These are phyloP conservation scores for Mitragyna speciosa DNA, from an alignment of 257 asterid genomes.

Conservation along the genomic window DNA sequence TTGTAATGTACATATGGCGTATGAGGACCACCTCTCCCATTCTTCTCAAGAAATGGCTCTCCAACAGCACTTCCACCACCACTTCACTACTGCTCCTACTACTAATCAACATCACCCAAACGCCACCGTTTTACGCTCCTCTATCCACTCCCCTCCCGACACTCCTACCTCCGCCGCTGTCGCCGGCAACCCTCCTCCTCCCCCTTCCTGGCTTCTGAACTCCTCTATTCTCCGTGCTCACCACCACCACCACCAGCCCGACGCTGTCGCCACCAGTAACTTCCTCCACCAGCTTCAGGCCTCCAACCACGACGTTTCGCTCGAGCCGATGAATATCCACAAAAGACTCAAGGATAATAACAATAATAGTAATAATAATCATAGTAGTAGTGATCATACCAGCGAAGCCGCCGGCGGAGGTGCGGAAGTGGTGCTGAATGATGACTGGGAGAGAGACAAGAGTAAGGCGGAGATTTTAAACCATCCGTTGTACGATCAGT, in stretches of 20 bases:
- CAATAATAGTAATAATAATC: background rate
- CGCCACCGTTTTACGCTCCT: constrained; percentile 27
- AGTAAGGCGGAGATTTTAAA: constrained; percentile 77
- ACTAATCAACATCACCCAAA: constrained; percentile 3
- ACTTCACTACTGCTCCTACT: constrained; percentile 6
- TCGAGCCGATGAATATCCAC: constrained; percentile 26
- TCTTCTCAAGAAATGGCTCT: constrained; percentile 37
- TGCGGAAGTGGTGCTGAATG: constrained; percentile 19
- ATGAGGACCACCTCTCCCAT: constrained; percentile 44
- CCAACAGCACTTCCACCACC: constrained; percentile 16
- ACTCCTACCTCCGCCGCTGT: constrained; percentile 30
- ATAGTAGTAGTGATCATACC: background rate
- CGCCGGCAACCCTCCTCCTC: constrained; percentile 13
- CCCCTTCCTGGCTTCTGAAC: constrained; percentile 37
- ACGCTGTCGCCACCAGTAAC: constrained; percentile 26
- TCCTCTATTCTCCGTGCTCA: constrained; percentile 24
- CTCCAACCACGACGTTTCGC: constrained; percentile 31
- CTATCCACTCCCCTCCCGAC: constrained; percentile 33
- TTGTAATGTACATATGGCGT: constrained; percentile 32
- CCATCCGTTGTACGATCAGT: constrained; percentile 86
- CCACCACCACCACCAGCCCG: constrained; percentile 24
- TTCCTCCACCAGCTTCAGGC: constrained; percentile 39
- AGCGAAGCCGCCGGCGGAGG: constrained; percentile 2
- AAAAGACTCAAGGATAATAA: constrained; percentile 13
- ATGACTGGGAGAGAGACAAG: constrained; percentile 80